Evolutionary conservation across 108 stramenopile genomes (phyloP), one percentile per base, ranked within the genome.

Genomic region (Cyclotella kingstonii): DNA sequence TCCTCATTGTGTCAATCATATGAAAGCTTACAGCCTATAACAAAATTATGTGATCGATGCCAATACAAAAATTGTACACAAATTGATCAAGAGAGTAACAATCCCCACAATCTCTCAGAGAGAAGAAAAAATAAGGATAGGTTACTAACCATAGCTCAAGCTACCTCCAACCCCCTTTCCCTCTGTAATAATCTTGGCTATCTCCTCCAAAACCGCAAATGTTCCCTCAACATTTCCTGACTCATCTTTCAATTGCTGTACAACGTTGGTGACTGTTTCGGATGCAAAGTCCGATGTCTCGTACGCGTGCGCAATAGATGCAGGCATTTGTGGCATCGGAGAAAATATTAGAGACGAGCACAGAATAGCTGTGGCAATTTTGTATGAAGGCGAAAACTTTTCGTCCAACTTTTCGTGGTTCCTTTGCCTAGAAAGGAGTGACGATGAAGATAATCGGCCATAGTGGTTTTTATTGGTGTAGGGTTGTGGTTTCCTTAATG

Each of bases 171-270:
- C 83, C 10, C 90, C 90, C 46, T 79, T 86, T 33, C 90, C 90
- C 81, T 91, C 86, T 1, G 87, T 82, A 57, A 91, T 88, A 69
- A 91, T 91, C 45, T 66, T 82, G 28, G 83, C 81, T 19, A 91
- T 75, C 25, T 73, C 72, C 60, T 91, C 90, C 48, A 83, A 81
- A 0, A 73, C 77, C 10, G 66, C 21, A 46, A 86, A 85, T 4
- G 86, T 88, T 8, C 29, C 57, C 18, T 81, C 68, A 1, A 58
- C 58, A 70, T 86, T 73, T 4, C 85, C 85, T 0, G 58, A 43
- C 10, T 77, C 50, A 22, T 63, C 35, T 55, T 85, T 63, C 19
- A 91, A 46, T 2, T 53, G 36, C 19, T 69, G 29, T 2, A 90
- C 60, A 27, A 73, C 81, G 21, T 41, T 43, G 40, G 81, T 70